Evolutionary conservation across 1,139 yeast species (phyloP).

Genomic region (Schwanniomyces etchellsii): DNA sequence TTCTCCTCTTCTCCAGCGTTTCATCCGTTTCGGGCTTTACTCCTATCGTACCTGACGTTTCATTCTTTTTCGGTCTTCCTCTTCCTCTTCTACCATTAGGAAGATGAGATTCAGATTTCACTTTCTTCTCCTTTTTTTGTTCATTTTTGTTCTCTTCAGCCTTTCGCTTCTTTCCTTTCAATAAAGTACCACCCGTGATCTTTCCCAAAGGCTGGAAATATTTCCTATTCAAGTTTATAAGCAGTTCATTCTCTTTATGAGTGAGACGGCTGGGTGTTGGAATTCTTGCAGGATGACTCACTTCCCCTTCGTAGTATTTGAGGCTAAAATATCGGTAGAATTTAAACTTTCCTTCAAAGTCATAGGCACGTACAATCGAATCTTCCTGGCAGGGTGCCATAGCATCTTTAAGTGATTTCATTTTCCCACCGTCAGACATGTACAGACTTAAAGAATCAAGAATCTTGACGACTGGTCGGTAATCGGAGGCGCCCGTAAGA

Average conservation of each 20-base stretch:
- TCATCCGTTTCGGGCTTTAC: conserved; percentile 1
- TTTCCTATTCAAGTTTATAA: conserved; percentile 16
- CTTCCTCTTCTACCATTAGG: conserved; percentile 4
- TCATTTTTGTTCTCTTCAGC: conserved; percentile 8
- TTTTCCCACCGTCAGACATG: conserved; percentile 18
- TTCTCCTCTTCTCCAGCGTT: conserved; percentile 1
- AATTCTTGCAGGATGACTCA: conserved; percentile 2
- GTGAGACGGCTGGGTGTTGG: conserved; percentile 1
- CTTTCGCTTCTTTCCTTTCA: conserved; percentile 13
- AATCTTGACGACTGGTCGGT: conserved; percentile 43
- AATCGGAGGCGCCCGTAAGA: conserved; percentile 51
- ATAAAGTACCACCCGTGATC: conserved; percentile 17
- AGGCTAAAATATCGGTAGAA: conserved; percentile 61
- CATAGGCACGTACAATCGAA: conserved; percentile 56
- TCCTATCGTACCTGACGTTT: neutral
- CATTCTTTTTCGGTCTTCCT: conserved; percentile 5
- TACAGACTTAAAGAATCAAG: conserved; percentile 42
- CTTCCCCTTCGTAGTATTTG: conserved; percentile 1
- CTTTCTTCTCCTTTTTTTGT: conserved; percentile 6
- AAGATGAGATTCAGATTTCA: neutral
- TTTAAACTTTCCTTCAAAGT: conserved; percentile 68
- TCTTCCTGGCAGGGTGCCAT: conserved; percentile 18
- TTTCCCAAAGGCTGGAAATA: conserved; percentile 19
- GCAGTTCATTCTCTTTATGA: neutral
- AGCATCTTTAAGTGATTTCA: conserved; percentile 15